Conservation (phyloP, 768 basidiomycete species). For the Cystofilobasidium capitatum region DNA sequence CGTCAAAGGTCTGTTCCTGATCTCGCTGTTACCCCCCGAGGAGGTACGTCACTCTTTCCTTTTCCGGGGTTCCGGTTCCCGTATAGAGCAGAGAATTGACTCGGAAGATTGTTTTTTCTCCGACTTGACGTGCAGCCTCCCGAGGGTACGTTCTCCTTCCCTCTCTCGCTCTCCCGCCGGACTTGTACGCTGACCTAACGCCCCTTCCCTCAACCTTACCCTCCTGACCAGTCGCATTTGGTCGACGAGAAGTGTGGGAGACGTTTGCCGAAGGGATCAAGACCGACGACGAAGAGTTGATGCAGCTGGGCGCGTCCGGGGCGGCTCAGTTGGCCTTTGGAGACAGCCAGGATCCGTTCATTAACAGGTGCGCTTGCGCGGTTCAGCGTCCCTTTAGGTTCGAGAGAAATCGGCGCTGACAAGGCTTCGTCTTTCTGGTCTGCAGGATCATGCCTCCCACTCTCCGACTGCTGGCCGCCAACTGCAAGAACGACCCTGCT, state of each 20-base stretch:
- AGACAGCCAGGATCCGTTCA: neutral
- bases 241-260: constrained; percentile 25
- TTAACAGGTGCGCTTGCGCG: neutral
- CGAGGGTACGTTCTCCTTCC: constrained; percentile 7
- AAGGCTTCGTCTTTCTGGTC: neutral
- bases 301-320: neutral
- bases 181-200: neutral
- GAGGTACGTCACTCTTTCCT: constrained; percentile 1
- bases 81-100: neutral
- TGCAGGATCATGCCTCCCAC: neutral
- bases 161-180: neutral
- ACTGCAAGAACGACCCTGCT: constrained; percentile 1
- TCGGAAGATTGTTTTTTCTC: neutral
- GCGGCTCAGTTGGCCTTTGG: constrained; percentile 1
- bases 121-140: constrained; percentile 6
- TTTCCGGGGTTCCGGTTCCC: no score
- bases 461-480: neutral
- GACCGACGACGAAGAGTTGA: neutral
- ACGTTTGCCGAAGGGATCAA: neutral
- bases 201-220: neutral
- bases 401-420: neutral
- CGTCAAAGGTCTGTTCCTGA: constrained; percentile 18
- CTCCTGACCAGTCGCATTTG: constrained; percentile 9
- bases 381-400: no score
- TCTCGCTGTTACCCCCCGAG: constrained; percentile 12